Evolutionary conservation across 2,329 filamentous ascomycete genomes (phyloP).

Genomic region (Purpureocillium lavendulum): DNA sequence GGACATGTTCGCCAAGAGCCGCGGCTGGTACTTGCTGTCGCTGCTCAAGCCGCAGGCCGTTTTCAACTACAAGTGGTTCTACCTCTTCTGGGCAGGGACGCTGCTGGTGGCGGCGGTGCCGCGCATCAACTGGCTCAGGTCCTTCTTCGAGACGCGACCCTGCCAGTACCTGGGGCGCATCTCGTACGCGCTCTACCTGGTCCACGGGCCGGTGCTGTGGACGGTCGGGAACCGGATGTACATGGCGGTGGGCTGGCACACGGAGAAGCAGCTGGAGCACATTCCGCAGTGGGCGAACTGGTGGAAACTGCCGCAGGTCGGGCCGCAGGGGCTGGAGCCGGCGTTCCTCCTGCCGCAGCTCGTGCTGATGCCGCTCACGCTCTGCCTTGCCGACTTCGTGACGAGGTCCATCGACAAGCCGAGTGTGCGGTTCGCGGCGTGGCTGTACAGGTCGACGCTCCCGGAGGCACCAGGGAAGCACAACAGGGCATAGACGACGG

Average conservation of each 20-base stretch:
- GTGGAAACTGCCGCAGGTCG: conserved; percentile 43
- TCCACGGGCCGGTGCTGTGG: conserved; percentile 55
- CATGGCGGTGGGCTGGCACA: conserved; percentile 47
- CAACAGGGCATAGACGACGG: not conserved
- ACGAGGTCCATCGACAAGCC: conserved; percentile 52
- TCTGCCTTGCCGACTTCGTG: conserved; percentile 48
- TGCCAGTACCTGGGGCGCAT: conserved; percentile 55
- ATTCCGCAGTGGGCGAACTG: conserved; percentile 49
- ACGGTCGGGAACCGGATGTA: conserved; percentile 56
- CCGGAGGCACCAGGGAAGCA: conserved; percentile 11
- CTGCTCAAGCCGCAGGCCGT: conserved; percentile 57
- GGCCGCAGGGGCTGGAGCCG: conserved; percentile 53
- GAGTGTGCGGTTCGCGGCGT: conserved; percentile 46
- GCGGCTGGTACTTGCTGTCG: conserved; percentile 54
- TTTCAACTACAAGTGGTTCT: conserved; percentile 62
- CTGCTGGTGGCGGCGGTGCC: conserved; percentile 47
- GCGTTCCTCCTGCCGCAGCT: conserved; percentile 52
- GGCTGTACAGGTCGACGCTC: conserved; percentile 44
- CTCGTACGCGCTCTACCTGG: conserved; percentile 54
- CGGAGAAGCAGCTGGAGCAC: conserved; percentile 36
- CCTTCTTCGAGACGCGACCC: conserved; percentile 49
- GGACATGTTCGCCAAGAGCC: conserved; percentile 39
- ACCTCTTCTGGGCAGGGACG: conserved; percentile 51
- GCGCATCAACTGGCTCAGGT: conserved; percentile 48
- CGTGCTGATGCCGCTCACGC: conserved; percentile 49